phyloP scores from a whole-genome alignment of 2,329 filamentous ascomycete species.

The Diaporthe humulicola region DNA sequence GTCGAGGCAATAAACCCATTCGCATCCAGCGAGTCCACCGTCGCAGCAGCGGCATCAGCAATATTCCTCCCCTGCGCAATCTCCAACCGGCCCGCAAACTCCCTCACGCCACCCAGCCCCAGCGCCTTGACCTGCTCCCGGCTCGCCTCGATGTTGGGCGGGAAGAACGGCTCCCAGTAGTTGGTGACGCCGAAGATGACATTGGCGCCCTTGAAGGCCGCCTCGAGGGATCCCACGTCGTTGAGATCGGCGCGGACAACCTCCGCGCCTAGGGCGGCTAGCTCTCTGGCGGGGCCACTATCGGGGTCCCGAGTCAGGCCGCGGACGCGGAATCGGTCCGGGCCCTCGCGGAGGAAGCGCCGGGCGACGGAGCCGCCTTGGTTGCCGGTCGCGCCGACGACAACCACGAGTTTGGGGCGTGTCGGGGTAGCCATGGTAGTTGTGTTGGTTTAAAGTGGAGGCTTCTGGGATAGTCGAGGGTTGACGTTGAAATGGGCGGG shows the following conservation, averaged over 20 bases:
- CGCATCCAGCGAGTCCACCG: conserved; percentile 54
- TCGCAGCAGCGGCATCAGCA: conserved; percentile 63
- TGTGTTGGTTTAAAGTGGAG: background rate
- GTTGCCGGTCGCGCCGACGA: conserved; percentile 63
- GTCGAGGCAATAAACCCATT: conserved; percentile 67
- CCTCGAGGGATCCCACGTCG: conserved; percentile 53
- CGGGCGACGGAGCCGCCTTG: conserved; percentile 67
- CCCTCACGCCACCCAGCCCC: conserved; percentile 55
- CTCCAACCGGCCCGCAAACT: conserved; percentile 63
- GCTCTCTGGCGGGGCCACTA: conserved; percentile 55
- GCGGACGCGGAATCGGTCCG: conserved; percentile 57
- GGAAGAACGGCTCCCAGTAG: conserved; percentile 66
- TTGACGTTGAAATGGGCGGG: background rate
- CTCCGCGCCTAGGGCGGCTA: conserved; percentile 58
- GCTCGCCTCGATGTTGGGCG: conserved; percentile 50
- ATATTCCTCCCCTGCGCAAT: conserved; percentile 67
- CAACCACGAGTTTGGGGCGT: conserved; percentile 55
- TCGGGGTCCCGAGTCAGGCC: conserved; percentile 60
- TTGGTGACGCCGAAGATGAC: conserved; percentile 69
- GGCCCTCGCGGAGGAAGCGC: conserved; percentile 54
- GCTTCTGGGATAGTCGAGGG: background rate
- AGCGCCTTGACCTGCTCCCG: conserved; percentile 53
- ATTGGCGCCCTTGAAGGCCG: conserved; percentile 59
- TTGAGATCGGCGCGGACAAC: conserved; percentile 59
- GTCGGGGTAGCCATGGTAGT: conserved; percentile 15